A percentile compares a stretch with the other conserved stretches of the same genome.
These are phyloP conservation scores for Carallia brachiata DNA, from an alignment of 345 rosid species.

Conservation along the genomic window DNA sequence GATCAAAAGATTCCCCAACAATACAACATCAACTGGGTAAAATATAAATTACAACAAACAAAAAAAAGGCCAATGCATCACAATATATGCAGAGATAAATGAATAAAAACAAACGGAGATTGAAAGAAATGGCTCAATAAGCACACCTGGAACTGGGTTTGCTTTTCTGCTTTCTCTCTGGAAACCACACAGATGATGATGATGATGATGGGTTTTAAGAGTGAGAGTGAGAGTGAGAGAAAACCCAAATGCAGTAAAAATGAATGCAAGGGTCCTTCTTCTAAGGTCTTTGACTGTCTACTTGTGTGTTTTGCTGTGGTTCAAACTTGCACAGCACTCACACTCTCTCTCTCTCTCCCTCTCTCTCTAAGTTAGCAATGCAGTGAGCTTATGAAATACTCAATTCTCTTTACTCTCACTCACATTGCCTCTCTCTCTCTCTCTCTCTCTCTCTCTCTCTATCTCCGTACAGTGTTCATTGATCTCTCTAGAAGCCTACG, in stretches of 20 bases:
- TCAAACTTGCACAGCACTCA: slow-evolving; percentile 25
- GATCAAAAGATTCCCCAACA: too few species aligned
- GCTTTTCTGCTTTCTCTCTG: not conserved
- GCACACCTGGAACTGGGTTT: not conserved
- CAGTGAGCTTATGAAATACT: slow-evolving; percentile 38
- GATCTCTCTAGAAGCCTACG: not conserved
- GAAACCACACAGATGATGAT: slow-evolving; percentile 4
- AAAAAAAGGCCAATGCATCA: too few species aligned
- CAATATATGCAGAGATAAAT: too few species aligned
- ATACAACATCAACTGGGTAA: too few species aligned
- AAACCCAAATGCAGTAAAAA: slow-evolving; percentile 26
- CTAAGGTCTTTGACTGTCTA: slow-evolving; percentile 7
- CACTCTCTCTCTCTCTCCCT: not conserved
- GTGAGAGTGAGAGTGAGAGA: not conserved
- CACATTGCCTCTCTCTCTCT: not conserved
- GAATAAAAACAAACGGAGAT: too few species aligned
- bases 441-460: not conserved
- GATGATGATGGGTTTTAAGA: too few species aligned
- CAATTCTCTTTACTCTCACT: slow-evolving; percentile 5
- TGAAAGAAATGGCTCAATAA: not conserved
- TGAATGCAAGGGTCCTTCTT: not conserved
- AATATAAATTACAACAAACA: too few species aligned
- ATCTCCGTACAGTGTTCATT: too few species aligned
- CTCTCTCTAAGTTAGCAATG: slow-evolving; percentile 28
- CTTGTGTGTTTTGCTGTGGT: slow-evolving; percentile 1